Conservation (phyloP, 192 early-diverging fungal genomes). For the Geranomyces variabilis region DNA sequence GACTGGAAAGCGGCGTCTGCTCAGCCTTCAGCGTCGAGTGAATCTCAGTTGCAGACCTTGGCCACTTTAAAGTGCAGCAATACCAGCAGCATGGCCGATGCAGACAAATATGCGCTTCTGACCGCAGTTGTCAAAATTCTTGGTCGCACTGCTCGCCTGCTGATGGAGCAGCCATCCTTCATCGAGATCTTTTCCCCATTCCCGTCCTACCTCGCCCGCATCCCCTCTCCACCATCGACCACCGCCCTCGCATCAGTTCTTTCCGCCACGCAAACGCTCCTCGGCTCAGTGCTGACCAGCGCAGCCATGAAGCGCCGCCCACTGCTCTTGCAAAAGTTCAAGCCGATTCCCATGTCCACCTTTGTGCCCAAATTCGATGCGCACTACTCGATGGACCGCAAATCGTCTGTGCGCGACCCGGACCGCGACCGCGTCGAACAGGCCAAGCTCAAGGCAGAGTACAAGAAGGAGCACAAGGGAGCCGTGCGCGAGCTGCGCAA, state of each 20-base stretch:
- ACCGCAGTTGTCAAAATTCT: slow-evolving; percentile 24
- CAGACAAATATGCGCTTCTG: slow-evolving; percentile 30
- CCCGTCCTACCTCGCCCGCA: slow-evolving; percentile 17
- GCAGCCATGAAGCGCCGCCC: slow-evolving; percentile 57
- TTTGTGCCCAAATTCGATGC: slow-evolving; percentile 91
- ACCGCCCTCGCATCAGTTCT: background rate
- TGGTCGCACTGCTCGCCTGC: slow-evolving; percentile 30
- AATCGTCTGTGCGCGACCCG: slow-evolving; percentile 67
- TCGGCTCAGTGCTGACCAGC: slow-evolving; percentile 25
- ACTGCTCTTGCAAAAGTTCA: slow-evolving; percentile 80
- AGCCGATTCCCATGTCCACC: slow-evolving; percentile 83
- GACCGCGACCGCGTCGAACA: slow-evolving; percentile 74
- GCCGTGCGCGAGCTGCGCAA: slow-evolving; percentile 94
- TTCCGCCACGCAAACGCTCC: slow-evolving; percentile 16
- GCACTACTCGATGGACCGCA: slow-evolving; percentile 82
- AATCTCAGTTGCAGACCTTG: background rate
- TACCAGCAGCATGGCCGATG: background rate
- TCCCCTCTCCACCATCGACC: background rate
- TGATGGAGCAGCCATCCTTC: slow-evolving; percentile 30
- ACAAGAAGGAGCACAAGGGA: slow-evolving; percentile 93
- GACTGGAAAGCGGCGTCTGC: slow-evolving; percentile 18
- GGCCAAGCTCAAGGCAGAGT: slow-evolving; percentile 77
- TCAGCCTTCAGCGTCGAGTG: background rate
- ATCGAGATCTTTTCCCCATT: slow-evolving; percentile 42
- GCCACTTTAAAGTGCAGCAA: background rate